These are phyloP conservation scores for Suhomyces guaymorum DNA, from an alignment of 1,139 yeast genomes.

Conservation along the genomic window DNA sequence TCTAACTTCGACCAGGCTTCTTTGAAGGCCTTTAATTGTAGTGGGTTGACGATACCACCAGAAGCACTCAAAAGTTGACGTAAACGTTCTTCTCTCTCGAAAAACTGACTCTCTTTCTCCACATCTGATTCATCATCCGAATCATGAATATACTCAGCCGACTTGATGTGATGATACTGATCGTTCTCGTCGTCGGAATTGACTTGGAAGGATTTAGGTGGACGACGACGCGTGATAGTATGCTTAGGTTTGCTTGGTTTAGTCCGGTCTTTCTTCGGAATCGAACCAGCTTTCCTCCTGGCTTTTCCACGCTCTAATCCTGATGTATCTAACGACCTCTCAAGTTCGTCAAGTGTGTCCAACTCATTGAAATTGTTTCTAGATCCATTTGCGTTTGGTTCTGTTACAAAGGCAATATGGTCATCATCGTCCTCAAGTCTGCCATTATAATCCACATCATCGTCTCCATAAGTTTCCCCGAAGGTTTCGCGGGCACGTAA, in stretches of 20 bases:
- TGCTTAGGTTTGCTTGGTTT: constrained; percentile 7
- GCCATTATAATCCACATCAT: constrained; percentile 20
- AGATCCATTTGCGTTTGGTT: constrained; percentile 19
- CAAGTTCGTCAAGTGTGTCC: constrained; percentile 37
- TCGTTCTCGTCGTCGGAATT: constrained; percentile 23
- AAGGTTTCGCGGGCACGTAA: constrained; percentile 27
- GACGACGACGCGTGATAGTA: constrained; percentile 18
- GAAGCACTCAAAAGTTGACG: constrained; percentile 40
- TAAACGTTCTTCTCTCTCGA: constrained; percentile 56
- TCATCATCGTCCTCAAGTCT: constrained; percentile 25
- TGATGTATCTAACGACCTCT: constrained; percentile 20
- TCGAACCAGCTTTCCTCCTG: too few species aligned
- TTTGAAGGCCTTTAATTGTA: constrained; percentile 40
- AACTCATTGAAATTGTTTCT: constrained; percentile 27
- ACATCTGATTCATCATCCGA: constrained; percentile 71
- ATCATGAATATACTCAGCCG: constrained; percentile 57
- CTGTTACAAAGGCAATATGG: constrained; percentile 40
- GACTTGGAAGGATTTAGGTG: constrained; percentile 21
- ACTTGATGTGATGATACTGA: constrained; percentile 27
- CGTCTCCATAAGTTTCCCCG: constrained; percentile 22
- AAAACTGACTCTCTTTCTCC: constrained; percentile 56
- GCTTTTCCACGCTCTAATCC: constrained; percentile 24
- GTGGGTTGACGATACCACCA: constrained; percentile 45
- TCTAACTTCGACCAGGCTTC: constrained; percentile 39
- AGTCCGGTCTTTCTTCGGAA: too few species aligned